Percentiles rank a stretch among this genome's conserved stretches.
Evolutionary conservation across 306 rosid species (phyloP).

Genomic region (Prunus dulcis): DNA sequence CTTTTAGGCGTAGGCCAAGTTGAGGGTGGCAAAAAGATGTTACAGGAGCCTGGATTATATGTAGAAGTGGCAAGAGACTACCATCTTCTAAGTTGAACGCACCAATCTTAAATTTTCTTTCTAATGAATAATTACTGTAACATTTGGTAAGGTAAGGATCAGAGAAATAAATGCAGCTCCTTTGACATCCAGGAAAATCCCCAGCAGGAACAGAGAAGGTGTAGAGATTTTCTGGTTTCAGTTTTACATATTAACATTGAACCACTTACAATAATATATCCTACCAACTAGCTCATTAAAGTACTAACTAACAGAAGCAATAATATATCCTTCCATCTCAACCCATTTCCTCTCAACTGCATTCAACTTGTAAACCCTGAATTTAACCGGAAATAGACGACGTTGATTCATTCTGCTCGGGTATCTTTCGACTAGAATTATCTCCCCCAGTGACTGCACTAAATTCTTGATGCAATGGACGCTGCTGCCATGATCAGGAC

Average conservation of each 20-base stretch:
- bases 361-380: background rate
- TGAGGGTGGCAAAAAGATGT: constrained; percentile 14
- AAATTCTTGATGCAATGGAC: background rate
- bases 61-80: background rate
- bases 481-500: background rate
- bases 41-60: background rate
- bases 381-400: background rate
- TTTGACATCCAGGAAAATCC: constrained; percentile 22
- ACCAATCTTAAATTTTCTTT: background rate
- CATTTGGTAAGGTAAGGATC: background rate
- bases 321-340: constrained; percentile 21
- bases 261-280: no score
- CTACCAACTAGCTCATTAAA: no score
- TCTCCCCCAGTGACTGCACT: background rate
- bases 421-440: background rate
- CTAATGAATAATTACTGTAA: background rate
- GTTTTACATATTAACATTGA: no score
- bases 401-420: background rate
- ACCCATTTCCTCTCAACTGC: background rate
- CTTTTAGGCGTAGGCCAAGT: background rate
- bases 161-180: constrained; percentile 25
- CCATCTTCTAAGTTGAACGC: constrained; percentile 20
- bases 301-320: background rate
- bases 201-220: constrained; percentile 27
- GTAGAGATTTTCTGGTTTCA: no score